phyloP scores from a whole-genome alignment of 345 rosid genomes.

The Lenwebbia sp. region DNA sequence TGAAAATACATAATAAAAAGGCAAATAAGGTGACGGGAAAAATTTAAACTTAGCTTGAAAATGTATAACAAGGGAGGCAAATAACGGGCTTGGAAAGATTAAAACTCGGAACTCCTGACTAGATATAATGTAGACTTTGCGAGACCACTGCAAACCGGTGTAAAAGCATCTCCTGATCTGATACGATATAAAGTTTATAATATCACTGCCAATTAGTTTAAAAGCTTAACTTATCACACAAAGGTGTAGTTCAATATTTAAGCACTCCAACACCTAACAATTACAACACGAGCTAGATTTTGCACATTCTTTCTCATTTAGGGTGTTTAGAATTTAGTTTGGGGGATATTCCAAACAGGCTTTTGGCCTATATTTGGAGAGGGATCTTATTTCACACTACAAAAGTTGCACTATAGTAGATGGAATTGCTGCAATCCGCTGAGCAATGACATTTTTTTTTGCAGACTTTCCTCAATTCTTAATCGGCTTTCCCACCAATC shows the following conservation, averaged over 20 bases:
- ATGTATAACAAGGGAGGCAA: background rate
- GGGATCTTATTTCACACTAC: background rate
- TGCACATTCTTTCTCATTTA: too few species aligned
- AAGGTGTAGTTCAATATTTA: too few species aligned
- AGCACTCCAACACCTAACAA: too few species aligned
- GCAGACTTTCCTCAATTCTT: background rate
- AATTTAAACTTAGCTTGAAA: background rate
- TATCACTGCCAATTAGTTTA: background rate
- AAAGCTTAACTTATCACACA: background rate
- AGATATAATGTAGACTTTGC: background rate
- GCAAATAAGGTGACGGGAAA: background rate
- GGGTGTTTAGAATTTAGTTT: too few species aligned
- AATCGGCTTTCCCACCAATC: background rate
- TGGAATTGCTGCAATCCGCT: background rate
- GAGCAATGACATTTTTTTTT: background rate
- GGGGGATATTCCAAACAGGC: too few species aligned
- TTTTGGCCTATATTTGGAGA: too few species aligned
- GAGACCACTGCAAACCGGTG: rapidly evolving
- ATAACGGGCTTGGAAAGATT: rapidly evolving
- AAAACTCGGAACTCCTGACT: background rate
- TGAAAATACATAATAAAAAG: too few species aligned
- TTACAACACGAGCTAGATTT: too few species aligned
- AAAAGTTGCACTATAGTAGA: too few species aligned
- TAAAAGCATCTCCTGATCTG: background rate
- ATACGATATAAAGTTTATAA: background rate